Base-by-base conservation (phyloP, 331 rosid species). In the Arachis monticola region DNA sequence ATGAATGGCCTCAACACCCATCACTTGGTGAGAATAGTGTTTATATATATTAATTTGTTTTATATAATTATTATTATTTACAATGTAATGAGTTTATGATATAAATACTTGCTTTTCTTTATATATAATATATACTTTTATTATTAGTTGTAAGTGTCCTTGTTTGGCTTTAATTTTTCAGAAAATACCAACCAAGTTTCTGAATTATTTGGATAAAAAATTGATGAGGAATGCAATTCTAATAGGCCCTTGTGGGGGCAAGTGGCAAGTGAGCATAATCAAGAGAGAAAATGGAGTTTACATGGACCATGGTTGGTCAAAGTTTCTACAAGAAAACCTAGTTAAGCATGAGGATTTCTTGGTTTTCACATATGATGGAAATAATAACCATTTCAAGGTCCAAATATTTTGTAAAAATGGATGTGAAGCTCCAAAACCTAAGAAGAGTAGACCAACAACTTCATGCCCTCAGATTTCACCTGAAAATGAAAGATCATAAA, bases 361-460 rank as follows among this genome's bases (percentile, higher is more conserved):
- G 63, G 6, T 46, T 4, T 73, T 85, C 3, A 73, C 62, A 17
- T 79, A 85, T 60, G 50, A 73, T 5, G 72, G 74, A 46, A 73
- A 45, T 1, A 27, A 27, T 27, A 76, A 72, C 64, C 31, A 14
- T 10, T 85, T 82, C 74, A 7, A 48, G 1, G 72, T 82, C 32
- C 67, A 77, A 8, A 60, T 85, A 32, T 85, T 82, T 70, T n/a
- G 70, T 55, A n/a, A 3, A n/a, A 77, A 38, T 60, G 87, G 77
- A 17, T 53, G 38, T 6, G 80, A 76, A 60, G 53, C 69, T 48
- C 60, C 35, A 2, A 17, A 10, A 5, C 60, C 67, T 10, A 12
- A 56, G 22, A 69, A 63, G 32, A 31, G 47, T 44, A 14, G n/a
- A 12, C 76, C 57, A 52, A 5, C 27, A 62, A 13, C 10, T 44